These are phyloP conservation scores for Zancudomyces culisetae DNA, from an alignment of 371 early-diverging fungal genomes.

Conservation along the genomic window DNA sequence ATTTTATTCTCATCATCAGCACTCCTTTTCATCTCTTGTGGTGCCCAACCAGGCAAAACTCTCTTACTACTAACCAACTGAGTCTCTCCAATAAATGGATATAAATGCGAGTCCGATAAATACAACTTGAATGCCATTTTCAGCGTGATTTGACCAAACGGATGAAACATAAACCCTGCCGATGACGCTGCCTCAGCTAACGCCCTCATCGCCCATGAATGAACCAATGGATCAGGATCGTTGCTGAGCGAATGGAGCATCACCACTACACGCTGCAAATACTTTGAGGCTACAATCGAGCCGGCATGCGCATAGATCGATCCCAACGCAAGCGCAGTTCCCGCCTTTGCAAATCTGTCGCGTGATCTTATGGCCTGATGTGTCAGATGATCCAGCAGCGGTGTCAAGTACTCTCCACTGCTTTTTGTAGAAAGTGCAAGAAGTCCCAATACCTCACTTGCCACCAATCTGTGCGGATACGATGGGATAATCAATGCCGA, in stretches of 20 bases:
- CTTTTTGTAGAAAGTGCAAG: constrained; percentile 55
- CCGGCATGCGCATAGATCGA: constrained; percentile 76
- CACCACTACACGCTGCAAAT: constrained; percentile 72
- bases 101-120: constrained; percentile 72
- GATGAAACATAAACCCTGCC: constrained; percentile 77
- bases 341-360: constrained; percentile 84
- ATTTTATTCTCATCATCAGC: neutral
- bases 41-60: neutral
- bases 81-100: constrained; percentile 29
- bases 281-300: constrained; percentile 66
- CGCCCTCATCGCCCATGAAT: constrained; percentile 79
- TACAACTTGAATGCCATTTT: constrained; percentile 65
- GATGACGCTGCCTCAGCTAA: constrained; percentile 70
- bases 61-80: neutral
- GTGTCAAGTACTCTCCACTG: constrained; percentile 40
- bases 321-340: constrained; percentile 75
- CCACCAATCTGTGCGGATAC: constrained; percentile 47
- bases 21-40: neutral
- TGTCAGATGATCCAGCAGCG: constrained; percentile 62
- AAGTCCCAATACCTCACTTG: constrained; percentile 67
- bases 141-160: constrained; percentile 70
- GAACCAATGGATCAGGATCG: constrained; percentile 85
- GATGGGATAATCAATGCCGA: constrained; percentile 53
- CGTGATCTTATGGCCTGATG: constrained; percentile 75
- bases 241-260: constrained; percentile 72